These are phyloP conservation scores for Lolium multiflorum DNA, from an alignment of 176 grass and related monocot species.

Conservation along the genomic window DNA sequence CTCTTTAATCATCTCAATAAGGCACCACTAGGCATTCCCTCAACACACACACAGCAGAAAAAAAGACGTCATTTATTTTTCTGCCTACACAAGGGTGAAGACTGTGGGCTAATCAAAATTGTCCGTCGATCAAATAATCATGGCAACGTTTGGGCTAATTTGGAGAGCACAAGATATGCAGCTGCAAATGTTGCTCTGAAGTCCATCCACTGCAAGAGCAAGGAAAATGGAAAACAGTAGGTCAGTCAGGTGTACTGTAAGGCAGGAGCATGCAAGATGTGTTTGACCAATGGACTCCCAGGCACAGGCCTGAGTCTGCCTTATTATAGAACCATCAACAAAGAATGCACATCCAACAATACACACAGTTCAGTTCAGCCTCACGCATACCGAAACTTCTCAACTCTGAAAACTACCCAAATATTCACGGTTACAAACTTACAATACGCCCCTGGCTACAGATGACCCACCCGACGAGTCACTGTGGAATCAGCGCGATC, in stretches of 20 bases:
- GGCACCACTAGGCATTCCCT: too few relatives aligned
- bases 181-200: background rate
- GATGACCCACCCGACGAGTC: background rate
- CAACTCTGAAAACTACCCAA: background rate
- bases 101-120: background rate
- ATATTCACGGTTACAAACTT: too few relatives aligned
- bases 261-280: too few relatives aligned
- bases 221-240: background rate
- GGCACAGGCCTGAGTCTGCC: background rate
- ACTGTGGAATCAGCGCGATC: background rate
- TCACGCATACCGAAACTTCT: constrained; percentile 6
- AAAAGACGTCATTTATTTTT: too few relatives aligned
- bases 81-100: background rate
- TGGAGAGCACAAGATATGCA: background rate
- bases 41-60: too few relatives aligned
- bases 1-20: too few relatives aligned
- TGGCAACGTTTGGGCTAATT: background rate
- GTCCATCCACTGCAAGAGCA: background rate
- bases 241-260: background rate
- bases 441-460: too few relatives aligned
- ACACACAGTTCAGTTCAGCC: constrained; percentile 31
- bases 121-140: background rate
- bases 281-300: background rate
- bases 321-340: constrained; percentile 36
- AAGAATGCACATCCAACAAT: constrained; percentile 46